Evolutionary conservation across 306 rosid genomes (phyloP), one percentile per base, ranked within the genome.

Genomic region (Lathyrus oleraceus): DNA sequence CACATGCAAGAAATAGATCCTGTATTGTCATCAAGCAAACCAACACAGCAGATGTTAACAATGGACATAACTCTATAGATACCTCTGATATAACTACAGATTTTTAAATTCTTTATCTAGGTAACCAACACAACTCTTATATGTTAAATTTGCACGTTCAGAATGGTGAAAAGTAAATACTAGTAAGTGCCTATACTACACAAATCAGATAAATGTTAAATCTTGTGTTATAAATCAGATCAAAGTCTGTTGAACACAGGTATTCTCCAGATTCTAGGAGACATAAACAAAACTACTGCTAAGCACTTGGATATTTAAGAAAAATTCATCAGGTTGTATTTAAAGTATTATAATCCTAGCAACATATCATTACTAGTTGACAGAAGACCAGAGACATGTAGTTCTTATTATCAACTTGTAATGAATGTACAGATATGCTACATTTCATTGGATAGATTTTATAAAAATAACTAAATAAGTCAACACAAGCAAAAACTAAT

Each of bases 161-260:
- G 38, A 78, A 45, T 3, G 47, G 5, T 27, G 14, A 68, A 35
- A 40, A 54, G 30, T 48, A 42, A 23, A 51, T 13, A 45, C 20
- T 61, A 49, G 2, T 20, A 15, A 16, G 63, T 21, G 20, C 11
- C 68, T 53, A 44, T 15, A 12, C 36, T 36, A 27, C 11, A 61
- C 23, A 74, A 70, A 51, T 49, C 76, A 65, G 72, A 70, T 71
- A 30, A 59, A 19, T 17, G 8, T 48, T 16, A n/a, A n/a, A 47
- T 47, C 53, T 1, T 49, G 8, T 49, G 19, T 13, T n/a, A 51
- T 53, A 74, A 70, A 64, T 23, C 77, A 65, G 69, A 74, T 61
- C 38, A 65, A 57, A 49, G 40, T 51, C 40, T 27, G 40, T 10
- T 17, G 25, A 28, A 49, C 57, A 14, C 38, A 20, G 43, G 54